Evolutionary conservation across 1,139 yeast species (phyloP), one percentile per base, ranked within the genome.

Genomic region (Candida gigantensis): DNA sequence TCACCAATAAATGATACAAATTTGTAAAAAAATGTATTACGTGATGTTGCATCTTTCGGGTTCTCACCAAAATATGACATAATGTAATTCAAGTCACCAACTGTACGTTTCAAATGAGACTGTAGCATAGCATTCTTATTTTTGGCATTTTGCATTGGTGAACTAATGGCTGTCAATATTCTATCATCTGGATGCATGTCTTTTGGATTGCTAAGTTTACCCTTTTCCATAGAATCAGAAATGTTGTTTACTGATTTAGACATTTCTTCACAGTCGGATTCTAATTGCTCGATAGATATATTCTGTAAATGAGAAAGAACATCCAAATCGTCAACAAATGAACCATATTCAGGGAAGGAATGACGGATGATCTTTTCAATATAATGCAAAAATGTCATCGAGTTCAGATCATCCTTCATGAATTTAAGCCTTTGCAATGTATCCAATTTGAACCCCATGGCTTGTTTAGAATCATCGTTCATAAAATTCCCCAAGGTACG

Each of bases 401-500:
- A 78, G 50, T 86, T 88, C 45, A 81, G 77, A 23, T 80, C 75
- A 52, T 89, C 95, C 60, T 92, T 92, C 65, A 94, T 82, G 53
- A 89, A 88, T 35, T 83, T 86, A 40, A 92, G 69, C 49, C 96
- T 71, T 48, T 83, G 94, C 40, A 92, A 68, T 2, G 96, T 85
- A 23, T 87, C 85, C 29, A 92, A 66, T 50, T 79, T 82, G 65
- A 92, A 89, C 1, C 97, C 98, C 37, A 74, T 62, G 0, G 95
- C 97, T 48, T 82, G 83, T 52, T 85, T 89, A 6, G 84, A 68
- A 21, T 71, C 63, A 52, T 87, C 95, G 57, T 92, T 92, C 97
- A 92, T 92, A 53, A 81, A 89, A 54, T 92, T 92, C 15, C 97
- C 98, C 42, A 92, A 82, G 13, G 84, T 83, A 46, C 89, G 73